Base-by-base conservation (phyloP, 108 stramenopile species). In the Aurantiochytrium sp. region DNA sequence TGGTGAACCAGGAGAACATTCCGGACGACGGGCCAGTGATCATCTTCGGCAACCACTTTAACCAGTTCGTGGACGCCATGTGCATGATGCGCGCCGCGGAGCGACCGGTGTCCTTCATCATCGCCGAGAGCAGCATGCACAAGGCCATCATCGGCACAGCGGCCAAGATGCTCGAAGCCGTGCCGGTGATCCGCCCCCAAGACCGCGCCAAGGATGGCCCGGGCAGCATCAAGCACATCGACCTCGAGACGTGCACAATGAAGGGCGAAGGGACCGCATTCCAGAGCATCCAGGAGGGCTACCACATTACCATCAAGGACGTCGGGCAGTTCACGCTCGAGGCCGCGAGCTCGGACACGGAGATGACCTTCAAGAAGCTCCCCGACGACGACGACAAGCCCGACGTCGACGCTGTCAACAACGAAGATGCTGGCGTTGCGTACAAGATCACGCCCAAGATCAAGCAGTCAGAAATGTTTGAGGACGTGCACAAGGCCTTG, bases 381-480 rank as follows among this genome's bases (percentile, higher is more conserved):
- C 30, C 50, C 68, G 69, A 87, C 31, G 55, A 55, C 39, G 31
- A 55, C 8, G 21, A 42, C 42, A n/a, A n/a, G n/a, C 21, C 87
- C 19, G 42, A 69, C 12, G 30, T 68, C 22, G 32, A 87, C 17
- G 50, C 68, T 5, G 39, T 55, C 32, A 31, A 31, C 45, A 21
- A 36, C n/a, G 30, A 68, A 8, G 30, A 31, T 19, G 50, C 36
- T 21, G 45, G 31, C 37, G 54, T 48, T 15, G 17, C 42, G n/a
- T 93, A 91, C 89, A 92, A 93, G 19, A 89, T 92, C 19, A 68
- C 92, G 42, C 37, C 85, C 52, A 90, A 91, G 34, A 90, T 93
- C 21, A 91, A 93, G 48, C 93, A 93, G 87, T 39, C 65, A 31
- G 86, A 86, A 34, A 91, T 93, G 90, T 93, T 91, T 68, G 87